Conservation (phyloP, 140 eudicot genomes). For the Anethum foeniculum region DNA sequence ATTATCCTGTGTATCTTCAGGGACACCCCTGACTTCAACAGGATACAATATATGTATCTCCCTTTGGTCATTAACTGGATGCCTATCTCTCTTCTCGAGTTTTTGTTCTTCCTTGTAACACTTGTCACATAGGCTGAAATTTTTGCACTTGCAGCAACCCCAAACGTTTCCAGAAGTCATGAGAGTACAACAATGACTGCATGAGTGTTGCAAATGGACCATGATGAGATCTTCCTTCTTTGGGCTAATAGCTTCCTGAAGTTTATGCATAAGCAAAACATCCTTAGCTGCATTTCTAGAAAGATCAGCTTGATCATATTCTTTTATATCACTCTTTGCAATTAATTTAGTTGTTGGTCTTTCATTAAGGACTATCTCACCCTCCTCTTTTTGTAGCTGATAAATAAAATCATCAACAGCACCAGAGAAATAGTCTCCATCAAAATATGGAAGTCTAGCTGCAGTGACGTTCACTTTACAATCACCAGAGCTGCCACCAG, state of each 20-base stretch:
- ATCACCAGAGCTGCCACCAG: not conserved
- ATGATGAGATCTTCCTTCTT: not conserved
- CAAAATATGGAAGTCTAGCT: not conserved
- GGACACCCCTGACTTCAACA: constrained; percentile 1
- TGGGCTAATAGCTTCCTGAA: not conserved
- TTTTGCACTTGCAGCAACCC: not conserved
- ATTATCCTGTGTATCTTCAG: not conserved
- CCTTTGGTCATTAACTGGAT: not conserved
- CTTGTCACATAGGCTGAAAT: not conserved
- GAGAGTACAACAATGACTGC: not conserved
- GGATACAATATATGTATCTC: not conserved
- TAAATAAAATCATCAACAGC: not conserved
- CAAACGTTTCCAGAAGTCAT: not conserved
- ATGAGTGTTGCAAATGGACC: not conserved
- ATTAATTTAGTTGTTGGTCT: not conserved
- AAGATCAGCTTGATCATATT: not conserved
- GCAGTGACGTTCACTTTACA: not conserved
- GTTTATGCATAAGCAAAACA: constrained; percentile 1
- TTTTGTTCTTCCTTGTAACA: not conserved
- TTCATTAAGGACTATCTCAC: not conserved
- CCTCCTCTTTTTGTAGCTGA: not conserved
- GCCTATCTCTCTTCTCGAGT: not conserved
- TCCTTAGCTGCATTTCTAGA: not conserved
- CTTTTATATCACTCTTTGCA: not conserved
- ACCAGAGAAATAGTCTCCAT: not conserved